A percentile compares a stretch with the other conserved stretches of the same genome.
phyloP scores from a whole-genome alignment of 2,329 filamentous ascomycete genomes.

The Alternaria angustiovoidea region DNA sequence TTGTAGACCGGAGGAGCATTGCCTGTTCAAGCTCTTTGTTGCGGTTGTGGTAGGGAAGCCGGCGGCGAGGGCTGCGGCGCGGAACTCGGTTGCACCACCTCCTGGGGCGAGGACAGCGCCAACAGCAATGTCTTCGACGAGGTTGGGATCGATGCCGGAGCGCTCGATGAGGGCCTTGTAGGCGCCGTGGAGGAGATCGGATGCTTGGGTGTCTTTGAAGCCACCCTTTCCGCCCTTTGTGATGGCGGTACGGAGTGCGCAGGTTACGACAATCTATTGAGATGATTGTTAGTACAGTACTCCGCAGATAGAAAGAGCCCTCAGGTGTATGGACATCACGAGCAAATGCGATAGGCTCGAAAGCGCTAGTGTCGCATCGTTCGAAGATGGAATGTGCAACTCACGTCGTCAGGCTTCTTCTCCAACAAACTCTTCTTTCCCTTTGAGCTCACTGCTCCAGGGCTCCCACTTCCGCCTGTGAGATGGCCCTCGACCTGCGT shows the following conservation, averaged over 20 bases:
- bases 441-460: slow-evolving; percentile 36
- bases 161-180: slow-evolving; percentile 83
- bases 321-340: not conserved
- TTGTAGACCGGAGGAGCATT: slow-evolving; percentile 93
- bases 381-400: slow-evolving; percentile 18
- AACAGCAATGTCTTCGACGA: slow-evolving; percentile 92
- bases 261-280: slow-evolving; percentile 79
- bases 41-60: slow-evolving; percentile 87
- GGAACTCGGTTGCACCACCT: slow-evolving; percentile 95
- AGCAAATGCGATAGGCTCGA: not conserved
- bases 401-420: slow-evolving; percentile 66
- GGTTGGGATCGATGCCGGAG: slow-evolving; percentile 84
- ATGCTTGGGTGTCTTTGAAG: slow-evolving; percentile 91
- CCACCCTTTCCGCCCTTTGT: slow-evolving; percentile 92
- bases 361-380: not conserved
- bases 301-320: not conserved
- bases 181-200: slow-evolving; percentile 84
- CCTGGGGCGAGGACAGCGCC: slow-evolving; percentile 91
- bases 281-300: slow-evolving; percentile 7
- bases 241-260: slow-evolving; percentile 87
- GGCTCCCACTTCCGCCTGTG: slow-evolving; percentile 49
- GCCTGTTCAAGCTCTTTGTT: slow-evolving; percentile 89
- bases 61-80: slow-evolving; percentile 86
- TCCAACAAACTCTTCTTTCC: slow-evolving; percentile 56
- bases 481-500: slow-evolving; percentile 67